Percentiles rank a stretch among this genome's conserved stretches.
Evolutionary conservation across 257 asterid species (phyloP).

Genomic region (Knoxia roxburghii): DNA sequence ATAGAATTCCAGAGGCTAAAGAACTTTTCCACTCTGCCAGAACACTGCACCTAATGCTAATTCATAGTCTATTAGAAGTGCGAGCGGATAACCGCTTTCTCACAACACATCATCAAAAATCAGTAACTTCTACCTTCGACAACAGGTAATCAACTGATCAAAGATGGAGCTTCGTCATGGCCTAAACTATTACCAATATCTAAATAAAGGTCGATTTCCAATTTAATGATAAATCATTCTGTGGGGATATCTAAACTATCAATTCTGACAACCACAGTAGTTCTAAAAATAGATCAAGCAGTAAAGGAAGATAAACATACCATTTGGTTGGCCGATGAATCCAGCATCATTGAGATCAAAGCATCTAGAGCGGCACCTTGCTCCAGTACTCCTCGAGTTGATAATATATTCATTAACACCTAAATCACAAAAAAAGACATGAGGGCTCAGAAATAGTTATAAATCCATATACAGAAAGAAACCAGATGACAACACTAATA

Average conservation of each 20-base stretch:
- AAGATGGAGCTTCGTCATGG: neutral
- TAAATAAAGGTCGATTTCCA: neutral
- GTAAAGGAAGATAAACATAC: slow-evolving; percentile 26
- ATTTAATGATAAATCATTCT: too few relatives aligned
- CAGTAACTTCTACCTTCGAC: neutral
- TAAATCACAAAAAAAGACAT: slow-evolving; percentile 13
- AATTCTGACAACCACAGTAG: neutral
- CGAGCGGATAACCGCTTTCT: neutral
- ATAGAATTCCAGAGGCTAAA: neutral
- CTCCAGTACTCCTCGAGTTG: slow-evolving; percentile 81
- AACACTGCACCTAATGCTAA: neutral
- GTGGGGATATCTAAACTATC: too few relatives aligned
- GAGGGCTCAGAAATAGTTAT: too few relatives aligned
- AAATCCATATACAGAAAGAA: neutral
- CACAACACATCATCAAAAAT: neutral
- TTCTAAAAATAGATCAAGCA: neutral
- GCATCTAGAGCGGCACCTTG: slow-evolving; percentile 96
- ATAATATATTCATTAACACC: slow-evolving; percentile 81
- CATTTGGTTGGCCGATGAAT: slow-evolving; percentile 90
- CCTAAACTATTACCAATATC: neutral
- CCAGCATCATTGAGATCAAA: slow-evolving; percentile 79
- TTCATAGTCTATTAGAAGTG: neutral
- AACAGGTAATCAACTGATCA: neutral
- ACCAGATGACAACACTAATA: neutral
- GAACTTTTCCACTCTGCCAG: neutral